Evolutionary conservation across 1,284 basidiomycete species (phyloP).

Genomic region (Ganoderma resinaceum): DNA sequence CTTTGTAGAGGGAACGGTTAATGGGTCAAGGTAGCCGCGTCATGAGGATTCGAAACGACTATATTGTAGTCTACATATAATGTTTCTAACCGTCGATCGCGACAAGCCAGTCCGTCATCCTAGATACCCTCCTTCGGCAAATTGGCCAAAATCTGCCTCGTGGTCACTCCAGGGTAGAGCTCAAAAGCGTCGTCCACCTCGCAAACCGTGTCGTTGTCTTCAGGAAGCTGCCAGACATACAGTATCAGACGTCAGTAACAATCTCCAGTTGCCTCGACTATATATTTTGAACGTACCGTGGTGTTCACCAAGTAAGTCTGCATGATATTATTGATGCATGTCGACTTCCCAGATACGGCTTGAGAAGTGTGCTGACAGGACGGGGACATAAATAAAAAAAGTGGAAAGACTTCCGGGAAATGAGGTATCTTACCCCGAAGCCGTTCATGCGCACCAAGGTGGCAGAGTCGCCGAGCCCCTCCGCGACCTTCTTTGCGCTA

Average conservation of each 20-base stretch:
- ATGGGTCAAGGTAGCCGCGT: too few relatives aligned
- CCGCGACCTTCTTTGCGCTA: constrained; percentile 27
- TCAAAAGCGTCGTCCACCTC: constrained; percentile 17
- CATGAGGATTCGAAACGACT: too few relatives aligned
- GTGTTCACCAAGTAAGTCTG: constrained; percentile 10
- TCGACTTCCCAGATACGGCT: not conserved
- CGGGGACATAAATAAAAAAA: not conserved
- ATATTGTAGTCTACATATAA: not conserved
- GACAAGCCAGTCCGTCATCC: not conserved
- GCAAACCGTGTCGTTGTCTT: constrained; percentile 9
- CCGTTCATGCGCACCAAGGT: constrained; percentile 31
- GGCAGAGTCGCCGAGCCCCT: constrained; percentile 25
- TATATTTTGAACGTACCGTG: constrained; percentile 8
- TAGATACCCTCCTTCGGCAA: not conserved
- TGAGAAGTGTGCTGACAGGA: constrained; percentile 1
- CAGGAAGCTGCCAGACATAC: constrained; percentile 7
- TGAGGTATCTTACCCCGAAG: constrained; percentile 27
- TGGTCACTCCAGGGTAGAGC: not conserved
- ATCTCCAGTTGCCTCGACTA: too few relatives aligned
- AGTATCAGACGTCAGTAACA: not conserved
- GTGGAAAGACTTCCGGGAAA: not conserved
- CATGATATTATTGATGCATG: constrained; percentile 1
- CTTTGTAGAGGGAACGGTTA: too few relatives aligned
- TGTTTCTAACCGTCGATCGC: too few relatives aligned
- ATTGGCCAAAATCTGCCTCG: not conserved